Percentiles rank a stretch among this genome's conserved stretches.
Evolutionary conservation across 805 yeast genomes (phyloP).

Genomic region (Priceomyces haplophilus): DNA sequence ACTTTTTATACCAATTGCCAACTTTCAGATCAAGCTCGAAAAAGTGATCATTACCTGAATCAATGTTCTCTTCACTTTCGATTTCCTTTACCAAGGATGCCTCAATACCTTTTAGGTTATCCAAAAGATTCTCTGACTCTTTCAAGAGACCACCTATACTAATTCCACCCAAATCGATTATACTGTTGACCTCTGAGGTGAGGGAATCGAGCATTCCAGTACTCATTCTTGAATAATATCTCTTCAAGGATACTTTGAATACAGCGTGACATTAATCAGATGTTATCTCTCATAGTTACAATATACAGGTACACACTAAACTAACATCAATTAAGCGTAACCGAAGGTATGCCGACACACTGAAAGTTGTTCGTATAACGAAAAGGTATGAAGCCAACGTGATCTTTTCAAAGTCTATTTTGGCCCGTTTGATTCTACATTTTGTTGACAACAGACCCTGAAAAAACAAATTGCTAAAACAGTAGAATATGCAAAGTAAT

Average conservation of each 20-base stretch:
- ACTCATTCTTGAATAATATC: constrained; percentile 6
- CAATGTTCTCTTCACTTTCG: constrained; percentile 7
- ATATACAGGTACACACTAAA: background rate
- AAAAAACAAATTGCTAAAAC: too few relatives aligned
- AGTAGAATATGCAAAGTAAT: too few relatives aligned
- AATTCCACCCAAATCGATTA: constrained; percentile 22
- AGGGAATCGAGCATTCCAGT: constrained; percentile 24
- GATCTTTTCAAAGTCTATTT: too few relatives aligned
- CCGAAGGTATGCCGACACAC: too few relatives aligned
- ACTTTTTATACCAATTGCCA: constrained; percentile 34
- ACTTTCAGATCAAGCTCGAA: constrained; percentile 15
- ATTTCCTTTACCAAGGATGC: constrained; percentile 17
- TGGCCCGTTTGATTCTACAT: too few relatives aligned
- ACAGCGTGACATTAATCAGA: background rate
- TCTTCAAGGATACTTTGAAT: background rate
- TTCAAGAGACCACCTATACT: constrained; percentile 17
- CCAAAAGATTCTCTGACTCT: constrained; percentile 22
- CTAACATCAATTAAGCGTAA: too few relatives aligned
- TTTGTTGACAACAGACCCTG: too few relatives aligned
- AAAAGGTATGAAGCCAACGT: too few relatives aligned
- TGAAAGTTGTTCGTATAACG: too few relatives aligned
- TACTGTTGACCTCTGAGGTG: constrained; percentile 23
- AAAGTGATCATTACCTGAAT: constrained; percentile 1
- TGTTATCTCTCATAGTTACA: background rate
- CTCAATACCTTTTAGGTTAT: constrained; percentile 24